Evolutionary conservation across 306 rosid species (phyloP).

Genomic region (Psophocarpus tetragonolobus): DNA sequence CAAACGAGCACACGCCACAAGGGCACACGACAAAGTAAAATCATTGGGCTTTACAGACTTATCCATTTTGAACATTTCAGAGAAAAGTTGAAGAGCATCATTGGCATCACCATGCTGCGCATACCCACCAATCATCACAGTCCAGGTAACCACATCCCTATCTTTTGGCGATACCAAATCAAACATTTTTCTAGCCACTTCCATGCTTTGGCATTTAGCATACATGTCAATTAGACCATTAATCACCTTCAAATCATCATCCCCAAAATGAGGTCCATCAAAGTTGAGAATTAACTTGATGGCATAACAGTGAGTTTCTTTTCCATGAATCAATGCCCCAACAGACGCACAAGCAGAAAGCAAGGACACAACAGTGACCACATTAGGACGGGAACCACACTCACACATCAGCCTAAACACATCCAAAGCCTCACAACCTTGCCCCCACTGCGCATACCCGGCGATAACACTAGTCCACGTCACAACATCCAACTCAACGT

Average conservation of each 20-base stretch:
- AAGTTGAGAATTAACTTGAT: slow-evolving; percentile 54
- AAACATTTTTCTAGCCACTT: slow-evolving; percentile 60
- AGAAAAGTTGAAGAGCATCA: slow-evolving; percentile 66
- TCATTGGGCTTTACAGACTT: slow-evolving; percentile 64
- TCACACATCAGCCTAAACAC: slow-evolving; percentile 72
- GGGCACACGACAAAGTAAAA: slow-evolving; percentile 80
- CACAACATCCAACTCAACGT: slow-evolving; percentile 70
- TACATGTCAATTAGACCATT: slow-evolving; percentile 93
- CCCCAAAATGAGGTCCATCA: slow-evolving; percentile 44
- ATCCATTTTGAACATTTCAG: slow-evolving; percentile 57
- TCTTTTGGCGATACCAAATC: slow-evolving; percentile 48
- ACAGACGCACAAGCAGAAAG: slow-evolving; percentile 83
- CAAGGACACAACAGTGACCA: slow-evolving; percentile 72
- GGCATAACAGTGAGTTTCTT: slow-evolving; percentile 72
- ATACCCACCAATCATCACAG: slow-evolving; percentile 89
- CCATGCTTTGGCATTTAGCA: slow-evolving; percentile 61
- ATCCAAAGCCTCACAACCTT: slow-evolving; percentile 65
- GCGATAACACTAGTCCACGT: slow-evolving; percentile 89
- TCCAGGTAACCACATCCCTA: slow-evolving; percentile 86
- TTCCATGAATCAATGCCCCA: slow-evolving; percentile 73
- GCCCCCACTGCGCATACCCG: slow-evolving; percentile 77
- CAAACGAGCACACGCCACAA: slow-evolving; percentile 89
- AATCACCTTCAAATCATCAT: slow-evolving; percentile 67
- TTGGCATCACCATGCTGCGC: slow-evolving; percentile 91
- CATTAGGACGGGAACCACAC: slow-evolving; percentile 62